Conservation (phyloP, 305 asterid genomes). For the Solanum chacoense region DNA sequence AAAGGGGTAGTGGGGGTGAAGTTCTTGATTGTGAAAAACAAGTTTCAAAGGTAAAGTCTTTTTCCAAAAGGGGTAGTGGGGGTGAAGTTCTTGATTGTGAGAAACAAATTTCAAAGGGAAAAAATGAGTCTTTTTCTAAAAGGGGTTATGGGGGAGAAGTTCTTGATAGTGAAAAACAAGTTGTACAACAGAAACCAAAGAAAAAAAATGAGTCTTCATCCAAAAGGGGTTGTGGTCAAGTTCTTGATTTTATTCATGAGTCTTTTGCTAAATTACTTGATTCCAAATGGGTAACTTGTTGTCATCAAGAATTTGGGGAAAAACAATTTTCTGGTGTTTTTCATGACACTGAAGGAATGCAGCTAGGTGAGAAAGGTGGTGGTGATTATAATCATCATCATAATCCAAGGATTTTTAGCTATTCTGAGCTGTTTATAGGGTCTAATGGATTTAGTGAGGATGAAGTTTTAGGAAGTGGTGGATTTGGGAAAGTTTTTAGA, state of each 20-base stretch:
- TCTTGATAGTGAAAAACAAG: background rate
- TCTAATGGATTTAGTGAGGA: conserved; percentile 56
- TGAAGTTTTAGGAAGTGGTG: conserved; percentile 76
- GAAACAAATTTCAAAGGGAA: background rate
- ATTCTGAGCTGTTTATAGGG: conserved; percentile 79
- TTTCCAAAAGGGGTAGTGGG: conserved; percentile 9
- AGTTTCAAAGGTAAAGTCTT: background rate
- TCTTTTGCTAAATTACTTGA: conserved; percentile 25
- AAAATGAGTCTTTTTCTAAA: background rate
- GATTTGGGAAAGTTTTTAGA: conserved; percentile 71
- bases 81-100: conserved; percentile 5
- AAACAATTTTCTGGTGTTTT: conserved; percentile 25
- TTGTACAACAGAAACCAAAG: background rate
- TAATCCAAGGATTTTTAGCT: conserved; percentile 73
- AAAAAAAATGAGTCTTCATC: background rate
- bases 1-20: conserved; percentile 14
- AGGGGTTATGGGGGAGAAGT: conserved; percentile 19
- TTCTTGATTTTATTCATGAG: conserved; percentile 21
- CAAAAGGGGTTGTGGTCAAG: conserved; percentile 19
- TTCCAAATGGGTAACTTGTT: conserved; percentile 25
- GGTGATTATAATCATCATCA: conserved; percentile 14
- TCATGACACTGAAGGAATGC: conserved; percentile 69
- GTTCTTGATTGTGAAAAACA: conserved; percentile 2
- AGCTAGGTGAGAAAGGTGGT: conserved; percentile 29
- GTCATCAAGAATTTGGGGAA: conserved; percentile 16